A percentile compares a stretch with the other conserved stretches of the same genome.
Conservation (phyloP, 495 filamentous ascomycete species). For the Penicillium bovifimosum region DNA sequence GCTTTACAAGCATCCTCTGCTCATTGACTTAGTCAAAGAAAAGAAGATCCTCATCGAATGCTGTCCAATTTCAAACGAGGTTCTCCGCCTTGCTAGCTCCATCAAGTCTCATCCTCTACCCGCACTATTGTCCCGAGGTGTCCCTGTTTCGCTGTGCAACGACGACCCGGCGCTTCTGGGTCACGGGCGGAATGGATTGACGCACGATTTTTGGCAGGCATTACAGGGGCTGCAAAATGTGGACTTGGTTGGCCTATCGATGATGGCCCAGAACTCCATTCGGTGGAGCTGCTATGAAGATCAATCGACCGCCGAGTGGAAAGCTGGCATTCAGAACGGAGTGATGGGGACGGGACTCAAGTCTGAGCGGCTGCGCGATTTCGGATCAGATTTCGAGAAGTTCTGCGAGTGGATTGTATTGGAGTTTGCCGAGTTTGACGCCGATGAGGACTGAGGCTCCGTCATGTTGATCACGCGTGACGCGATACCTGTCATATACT, state of each 20-base stretch:
- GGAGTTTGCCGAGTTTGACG: constrained; percentile 64
- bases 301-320: constrained; percentile 61
- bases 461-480: background rate
- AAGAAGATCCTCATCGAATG: constrained; percentile 83
- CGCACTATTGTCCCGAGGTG: constrained; percentile 77
- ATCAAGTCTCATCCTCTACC: constrained; percentile 78
- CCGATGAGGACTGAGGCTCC: constrained; percentile 26
- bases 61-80: constrained; percentile 81
- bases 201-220: constrained; percentile 89
- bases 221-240: constrained; percentile 82
- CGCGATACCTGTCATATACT: background rate
- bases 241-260: constrained; percentile 63
- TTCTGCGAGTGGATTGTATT: constrained; percentile 89
- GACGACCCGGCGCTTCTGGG: constrained; percentile 82
- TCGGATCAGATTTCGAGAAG: constrained; percentile 74
- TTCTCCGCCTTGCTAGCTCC: constrained; percentile 68
- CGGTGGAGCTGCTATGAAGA: constrained; percentile 87
- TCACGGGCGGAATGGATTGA: constrained; percentile 69
- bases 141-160: constrained; percentile 61
- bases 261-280: constrained; percentile 87
- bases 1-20: constrained; percentile 84
- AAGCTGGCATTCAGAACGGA: constrained; percentile 63
- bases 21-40: constrained; percentile 81
- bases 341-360: constrained; percentile 68
- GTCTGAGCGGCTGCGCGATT: constrained; percentile 67